Evolutionary conservation across 257 asterid species (phyloP).

Genomic region (Solanum rostratum): DNA sequence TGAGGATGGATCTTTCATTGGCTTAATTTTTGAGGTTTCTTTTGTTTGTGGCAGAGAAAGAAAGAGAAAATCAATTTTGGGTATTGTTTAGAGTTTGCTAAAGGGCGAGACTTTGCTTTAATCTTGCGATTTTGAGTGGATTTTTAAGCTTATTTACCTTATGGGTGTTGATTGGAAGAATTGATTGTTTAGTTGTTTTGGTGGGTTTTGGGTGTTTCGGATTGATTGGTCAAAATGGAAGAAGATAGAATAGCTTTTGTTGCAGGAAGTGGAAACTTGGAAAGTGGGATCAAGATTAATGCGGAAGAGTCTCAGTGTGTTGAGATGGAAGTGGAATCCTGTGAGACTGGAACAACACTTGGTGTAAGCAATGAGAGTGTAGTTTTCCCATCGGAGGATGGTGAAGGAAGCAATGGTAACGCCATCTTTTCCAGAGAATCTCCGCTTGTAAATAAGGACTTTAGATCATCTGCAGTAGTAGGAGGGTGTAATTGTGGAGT

Average conservation of each 20-base stretch:
- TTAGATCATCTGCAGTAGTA: conserved; percentile 10
- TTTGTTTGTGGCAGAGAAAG: neutral
- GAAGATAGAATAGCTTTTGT: conserved; percentile 10
- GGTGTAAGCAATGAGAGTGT: conserved; percentile 2
- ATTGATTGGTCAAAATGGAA: conserved; percentile 8
- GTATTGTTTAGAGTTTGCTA: neutral
- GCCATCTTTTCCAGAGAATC: conserved; percentile 63
- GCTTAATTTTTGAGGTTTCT: neutral
- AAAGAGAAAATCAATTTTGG: neutral
- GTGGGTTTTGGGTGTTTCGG: neutral
- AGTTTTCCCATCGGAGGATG: conserved; percentile 28
- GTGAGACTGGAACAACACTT: neutral
- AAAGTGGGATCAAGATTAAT: conserved; percentile 1
- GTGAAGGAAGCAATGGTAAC: conserved; percentile 50
- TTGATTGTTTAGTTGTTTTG: neutral
- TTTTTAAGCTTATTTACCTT: neutral
- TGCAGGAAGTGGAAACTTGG: neutral
- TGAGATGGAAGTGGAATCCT: conserved; percentile 53
- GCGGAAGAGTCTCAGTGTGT: conserved; percentile 28
- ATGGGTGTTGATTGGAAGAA: neutral
- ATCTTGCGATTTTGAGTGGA: neutral
- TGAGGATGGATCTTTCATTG: neutral
- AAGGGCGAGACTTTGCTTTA: neutral
- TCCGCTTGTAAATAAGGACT: conserved; percentile 49
- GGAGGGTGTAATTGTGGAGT: conserved; percentile 63